These are phyloP conservation scores for Eucalyptus curtisii DNA, from an alignment of 345 rosid genomes.

Conservation along the genomic window DNA sequence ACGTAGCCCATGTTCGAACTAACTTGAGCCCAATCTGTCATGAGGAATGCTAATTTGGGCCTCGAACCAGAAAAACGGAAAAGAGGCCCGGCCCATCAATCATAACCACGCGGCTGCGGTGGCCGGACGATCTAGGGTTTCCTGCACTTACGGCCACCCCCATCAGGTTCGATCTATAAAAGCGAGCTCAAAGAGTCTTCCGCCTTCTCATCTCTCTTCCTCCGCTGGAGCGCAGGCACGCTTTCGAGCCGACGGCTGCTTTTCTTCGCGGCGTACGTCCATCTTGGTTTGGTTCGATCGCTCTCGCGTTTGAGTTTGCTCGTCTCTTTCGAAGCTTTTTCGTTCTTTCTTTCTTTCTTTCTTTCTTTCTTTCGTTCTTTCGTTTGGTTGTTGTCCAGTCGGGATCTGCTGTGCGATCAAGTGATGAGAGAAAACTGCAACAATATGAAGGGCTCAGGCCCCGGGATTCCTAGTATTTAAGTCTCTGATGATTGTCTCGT, in stretches of 20 bases:
- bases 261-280: fast-evolving
- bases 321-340: neutral
- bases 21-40: neutral
- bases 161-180: neutral
- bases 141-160: neutral
- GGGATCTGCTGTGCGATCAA: neutral
- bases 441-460: neutral
- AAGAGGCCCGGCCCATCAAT: neutral
- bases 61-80: neutral
- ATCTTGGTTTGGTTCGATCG: neutral
- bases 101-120: neutral
- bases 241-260: neutral
- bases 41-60: neutral
- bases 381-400: neutral
- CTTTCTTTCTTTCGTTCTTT: too few relatives aligned
- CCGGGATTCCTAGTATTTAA: neutral
- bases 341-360: neutral
- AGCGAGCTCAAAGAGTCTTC: fast-evolving
- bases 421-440: conserved; percentile 8
- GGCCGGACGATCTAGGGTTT: neutral
- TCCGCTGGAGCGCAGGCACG: neutral
- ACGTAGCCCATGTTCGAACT: neutral
- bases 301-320: too few relatives aligned
- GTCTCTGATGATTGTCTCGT: neutral
- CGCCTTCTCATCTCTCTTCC: neutral